Evolutionary conservation across 805 yeast species (phyloP).

Genomic region (Candida odintsovae): DNA sequence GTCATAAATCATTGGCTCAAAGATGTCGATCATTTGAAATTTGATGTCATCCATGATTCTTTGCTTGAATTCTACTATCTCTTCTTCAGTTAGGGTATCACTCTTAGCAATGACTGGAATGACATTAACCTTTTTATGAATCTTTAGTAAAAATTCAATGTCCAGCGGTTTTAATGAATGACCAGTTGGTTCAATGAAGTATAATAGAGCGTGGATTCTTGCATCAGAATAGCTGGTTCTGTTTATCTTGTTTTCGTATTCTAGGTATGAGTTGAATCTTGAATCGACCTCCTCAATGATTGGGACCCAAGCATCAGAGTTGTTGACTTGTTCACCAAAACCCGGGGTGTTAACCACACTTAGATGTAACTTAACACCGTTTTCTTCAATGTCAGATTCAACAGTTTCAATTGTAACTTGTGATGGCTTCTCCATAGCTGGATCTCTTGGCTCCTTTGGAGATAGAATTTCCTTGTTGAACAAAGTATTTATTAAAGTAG

Average conservation of each 20-base stretch:
- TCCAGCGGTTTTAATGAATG: slow-evolving; percentile 88
- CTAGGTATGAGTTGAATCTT: slow-evolving; percentile 85
- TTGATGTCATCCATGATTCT: slow-evolving; percentile 73
- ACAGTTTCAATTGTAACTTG: slow-evolving; percentile 55
- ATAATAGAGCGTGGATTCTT: slow-evolving; percentile 88
- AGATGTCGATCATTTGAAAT: slow-evolving; percentile 67
- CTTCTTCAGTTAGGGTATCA: slow-evolving; percentile 87
- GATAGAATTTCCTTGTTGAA: slow-evolving; percentile 64
- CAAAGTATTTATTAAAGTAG: slow-evolving; percentile 86
- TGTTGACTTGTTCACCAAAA: slow-evolving; percentile 86
- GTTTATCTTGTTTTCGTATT: slow-evolving; percentile 78
- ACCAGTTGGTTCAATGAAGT: slow-evolving; percentile 96
- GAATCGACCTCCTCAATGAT: slow-evolving; percentile 82
- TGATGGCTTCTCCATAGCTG: slow-evolving; percentile 37
- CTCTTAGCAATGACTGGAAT: slow-evolving; percentile 94
- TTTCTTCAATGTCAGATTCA: slow-evolving; percentile 79
- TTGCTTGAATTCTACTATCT: slow-evolving; percentile 67
- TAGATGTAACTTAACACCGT: slow-evolving; percentile 81
- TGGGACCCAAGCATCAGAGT: slow-evolving; percentile 79
- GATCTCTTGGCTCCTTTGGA: slow-evolving; percentile 31
- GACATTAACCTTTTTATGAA: slow-evolving; percentile 87
- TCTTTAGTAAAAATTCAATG: slow-evolving; percentile 77
- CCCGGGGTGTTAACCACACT: slow-evolving; percentile 90
- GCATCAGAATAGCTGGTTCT: slow-evolving; percentile 69
- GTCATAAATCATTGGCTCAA: slow-evolving; percentile 72